Base-by-base conservation (phyloP, 2,329 filamentous ascomycete genomes). In the Pseudogymnoascus sp. region DNA sequence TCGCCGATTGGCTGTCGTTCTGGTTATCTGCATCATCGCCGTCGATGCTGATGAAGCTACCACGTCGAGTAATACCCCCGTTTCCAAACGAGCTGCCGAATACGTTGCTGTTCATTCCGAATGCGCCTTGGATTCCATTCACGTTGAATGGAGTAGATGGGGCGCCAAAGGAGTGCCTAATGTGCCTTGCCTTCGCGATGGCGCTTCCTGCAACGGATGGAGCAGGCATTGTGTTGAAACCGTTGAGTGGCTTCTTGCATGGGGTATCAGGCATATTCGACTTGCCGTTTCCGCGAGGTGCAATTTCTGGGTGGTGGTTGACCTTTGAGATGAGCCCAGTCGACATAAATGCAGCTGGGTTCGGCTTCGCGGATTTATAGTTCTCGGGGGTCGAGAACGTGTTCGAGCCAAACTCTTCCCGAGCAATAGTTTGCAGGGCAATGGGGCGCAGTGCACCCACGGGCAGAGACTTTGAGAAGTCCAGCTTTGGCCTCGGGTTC, bases 301-400 rank as follows among this genome's bases (percentile, higher is more conserved):
- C 82, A 14, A 36, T 36, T 66, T 97, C 90, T 0, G 87, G 83
- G 71, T 90, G 87, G 62, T 90, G 87, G 70, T 94, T 95, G 73
- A 95, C 90, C 76, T 99, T 99, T 9, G 94, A 97, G 60, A 99
- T 88, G 28, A 99, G 78, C 1, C 93, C 92, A 0, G 94, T 97
- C 1, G 94, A 97, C 79, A 91, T 91, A 75, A 97, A 97, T 6
- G 91, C 91, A 39, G 89, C 86, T 33, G 89, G 87, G 61, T 89
- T 81, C 20, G 92, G 88, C 70, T 87, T 91, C 6, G 85, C 88
- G 58, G 84, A 79, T 73, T 90, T 92, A 75, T 89, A 94, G 60
- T 83, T 84, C 60, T 87, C 82, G 0, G 90, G 90, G 0, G 90
- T 95, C 33, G 87, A 86, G 66, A 90, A 86, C 20, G 73, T 71